phyloP scores from a whole-genome alignment of 1,284 basidiomycete genomes.

The Cystobasidium slooffiae region DNA sequence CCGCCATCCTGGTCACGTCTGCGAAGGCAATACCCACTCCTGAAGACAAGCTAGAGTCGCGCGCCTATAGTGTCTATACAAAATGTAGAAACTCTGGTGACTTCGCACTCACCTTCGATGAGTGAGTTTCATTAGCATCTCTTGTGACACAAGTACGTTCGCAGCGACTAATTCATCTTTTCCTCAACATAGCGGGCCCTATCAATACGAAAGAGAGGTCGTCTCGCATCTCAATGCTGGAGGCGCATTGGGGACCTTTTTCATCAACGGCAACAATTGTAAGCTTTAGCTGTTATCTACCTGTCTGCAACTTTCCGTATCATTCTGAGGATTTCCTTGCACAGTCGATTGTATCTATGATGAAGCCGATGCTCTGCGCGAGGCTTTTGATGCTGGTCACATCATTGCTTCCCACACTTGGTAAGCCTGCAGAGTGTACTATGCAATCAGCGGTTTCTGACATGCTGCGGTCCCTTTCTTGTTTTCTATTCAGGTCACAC shows the following conservation, averaged over 20 bases:
- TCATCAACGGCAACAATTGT: constrained; percentile 54
- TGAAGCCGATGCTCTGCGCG: constrained; percentile 46
- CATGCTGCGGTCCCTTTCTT: background rate
- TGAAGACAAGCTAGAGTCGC: background rate
- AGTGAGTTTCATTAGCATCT: constrained; percentile 34
- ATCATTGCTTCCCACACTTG: constrained; percentile 53
- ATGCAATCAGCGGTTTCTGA: background rate
- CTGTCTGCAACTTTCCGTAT: background rate
- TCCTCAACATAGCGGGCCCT: constrained; percentile 47
- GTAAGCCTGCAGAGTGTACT: constrained; percentile 18
- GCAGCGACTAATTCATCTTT: background rate
- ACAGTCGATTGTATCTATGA: constrained; percentile 52
- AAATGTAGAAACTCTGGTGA: constrained; percentile 43
- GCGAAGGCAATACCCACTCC: background rate
- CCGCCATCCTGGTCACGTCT: background rate
- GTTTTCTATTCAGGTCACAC: constrained; percentile 41
- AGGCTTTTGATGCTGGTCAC: constrained; percentile 52
- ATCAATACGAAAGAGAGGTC: constrained; percentile 48
- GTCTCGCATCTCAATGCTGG: constrained; percentile 44
- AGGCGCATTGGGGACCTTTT: constrained; percentile 49
- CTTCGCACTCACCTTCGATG: constrained; percentile 51
- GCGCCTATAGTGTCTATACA: constrained; percentile 26
- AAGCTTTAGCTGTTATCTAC: constrained; percentile 4
- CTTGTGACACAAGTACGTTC: background rate
- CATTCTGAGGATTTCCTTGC: background rate